Conservation (phyloP, 2,329 filamentous ascomycete genomes). For the Simplicillium sp. region DNA sequence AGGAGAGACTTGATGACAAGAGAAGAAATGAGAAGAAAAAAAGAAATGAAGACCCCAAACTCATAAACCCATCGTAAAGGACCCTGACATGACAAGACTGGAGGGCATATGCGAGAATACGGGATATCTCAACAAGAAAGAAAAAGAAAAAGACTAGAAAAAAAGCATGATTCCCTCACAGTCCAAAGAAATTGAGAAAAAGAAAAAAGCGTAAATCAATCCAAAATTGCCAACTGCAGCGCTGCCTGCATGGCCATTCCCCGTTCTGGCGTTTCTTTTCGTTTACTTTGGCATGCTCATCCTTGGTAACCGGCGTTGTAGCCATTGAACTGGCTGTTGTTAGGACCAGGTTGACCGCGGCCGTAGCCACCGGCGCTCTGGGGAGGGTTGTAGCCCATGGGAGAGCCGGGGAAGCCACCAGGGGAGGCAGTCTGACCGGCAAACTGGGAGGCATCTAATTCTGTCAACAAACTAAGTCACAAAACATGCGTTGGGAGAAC, state of each 20-base stretch:
- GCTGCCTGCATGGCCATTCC: neutral
- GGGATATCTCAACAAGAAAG: neutral
- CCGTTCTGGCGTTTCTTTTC: neutral
- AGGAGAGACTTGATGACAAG: neutral
- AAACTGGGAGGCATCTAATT: constrained; percentile 7
- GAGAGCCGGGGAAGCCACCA: constrained; percentile 53
- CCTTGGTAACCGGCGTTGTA: constrained; percentile 33
- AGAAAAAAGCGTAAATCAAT: neutral
- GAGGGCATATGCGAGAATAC: neutral
- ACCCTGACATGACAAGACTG: neutral
- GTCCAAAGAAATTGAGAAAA: neutral
- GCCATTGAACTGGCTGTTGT: constrained; percentile 49
- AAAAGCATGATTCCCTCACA: neutral
- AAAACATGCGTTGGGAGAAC: neutral
- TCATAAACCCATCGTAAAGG: neutral
- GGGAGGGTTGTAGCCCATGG: constrained; percentile 62
- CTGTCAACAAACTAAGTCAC: constrained; percentile 17
- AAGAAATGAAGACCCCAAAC: neutral
- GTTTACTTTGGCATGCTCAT: neutral
- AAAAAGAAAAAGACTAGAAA: neutral
- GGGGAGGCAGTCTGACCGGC: constrained; percentile 45
- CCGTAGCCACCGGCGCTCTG: constrained; percentile 78
- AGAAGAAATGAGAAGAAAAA: neutral
- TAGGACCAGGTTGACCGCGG: constrained; percentile 55
- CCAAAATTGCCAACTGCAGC: neutral